A percentile compares a stretch with the other conserved stretches of the same genome.
These are phyloP conservation scores for Spergularia bocconei DNA, from an alignment of 148 eudicot species.

Conservation along the genomic window DNA sequence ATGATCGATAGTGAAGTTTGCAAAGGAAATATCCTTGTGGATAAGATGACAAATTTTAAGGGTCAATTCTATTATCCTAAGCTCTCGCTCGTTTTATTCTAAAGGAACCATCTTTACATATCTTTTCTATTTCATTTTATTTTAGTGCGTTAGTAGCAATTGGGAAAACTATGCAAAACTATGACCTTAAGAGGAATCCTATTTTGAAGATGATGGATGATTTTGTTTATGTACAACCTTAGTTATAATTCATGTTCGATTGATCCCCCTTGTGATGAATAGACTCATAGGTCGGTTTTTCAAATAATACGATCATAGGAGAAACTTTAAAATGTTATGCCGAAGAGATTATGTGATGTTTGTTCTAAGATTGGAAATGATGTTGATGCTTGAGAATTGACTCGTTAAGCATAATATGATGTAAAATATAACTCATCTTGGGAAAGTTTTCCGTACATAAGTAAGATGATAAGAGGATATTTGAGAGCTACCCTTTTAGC, in stretches of 20 bases:
- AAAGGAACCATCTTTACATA: not conserved
- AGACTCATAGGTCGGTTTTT: not conserved
- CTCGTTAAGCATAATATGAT: not conserved
- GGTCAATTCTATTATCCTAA: slow-evolving; percentile 11
- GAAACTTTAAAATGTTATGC: not conserved
- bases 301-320: not conserved
- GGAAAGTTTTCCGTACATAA: no score
- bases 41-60: slow-evolving; percentile 7
- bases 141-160: not conserved
- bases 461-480: no score
- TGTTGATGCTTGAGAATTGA: slow-evolving; percentile 9
- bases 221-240: no score
- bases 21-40: slow-evolving; percentile 15
- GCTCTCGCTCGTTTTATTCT: not conserved
- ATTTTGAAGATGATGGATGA: no score
- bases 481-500: no score
- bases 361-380: slow-evolving; percentile 1
- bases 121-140: not conserved
- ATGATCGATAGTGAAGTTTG: slow-evolving; percentile 25
- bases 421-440: no score
- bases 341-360: not conserved
- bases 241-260: not conserved
- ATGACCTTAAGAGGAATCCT: no score
- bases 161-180: no score
- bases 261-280: not conserved